Conservation (phyloP, 306 rosid species). For the Abrus precatorius region DNA sequence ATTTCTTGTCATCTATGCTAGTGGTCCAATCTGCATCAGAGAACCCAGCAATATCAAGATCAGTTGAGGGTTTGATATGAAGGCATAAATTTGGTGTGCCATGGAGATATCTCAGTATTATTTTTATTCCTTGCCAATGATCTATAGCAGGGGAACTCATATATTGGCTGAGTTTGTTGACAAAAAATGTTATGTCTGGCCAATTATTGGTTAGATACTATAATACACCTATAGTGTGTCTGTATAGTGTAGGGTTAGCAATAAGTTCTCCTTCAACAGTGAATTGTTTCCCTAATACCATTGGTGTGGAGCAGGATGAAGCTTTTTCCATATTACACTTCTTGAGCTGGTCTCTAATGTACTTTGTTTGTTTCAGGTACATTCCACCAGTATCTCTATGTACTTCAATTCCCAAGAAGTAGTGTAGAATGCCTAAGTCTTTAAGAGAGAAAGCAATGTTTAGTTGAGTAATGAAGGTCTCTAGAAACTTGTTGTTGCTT, state of each 20-base stretch:
- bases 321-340: no score
- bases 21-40: background rate
- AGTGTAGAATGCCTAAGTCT: background rate
- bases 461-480: background rate
- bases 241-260: no score
- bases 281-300: no score
- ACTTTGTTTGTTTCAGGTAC: background rate
- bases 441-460: background rate
- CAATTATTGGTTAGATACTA: no score
- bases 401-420: background rate
- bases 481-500: background rate
- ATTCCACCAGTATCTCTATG: background rate
- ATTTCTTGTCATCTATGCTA: background rate
- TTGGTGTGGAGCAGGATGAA: background rate
- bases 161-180: background rate
- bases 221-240: no score
- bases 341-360: background rate
- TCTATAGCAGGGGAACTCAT: background rate
- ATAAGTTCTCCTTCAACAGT: no score
- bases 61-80: slow-evolving; percentile 17
- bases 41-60: slow-evolving; percentile 6
- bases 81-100: slow-evolving; percentile 1
- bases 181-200: background rate
- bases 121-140: background rate
- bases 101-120: background rate